Evolutionary conservation across 768 basidiomycete species (phyloP).

Genomic region (Xanthoconium purpureum): DNA sequence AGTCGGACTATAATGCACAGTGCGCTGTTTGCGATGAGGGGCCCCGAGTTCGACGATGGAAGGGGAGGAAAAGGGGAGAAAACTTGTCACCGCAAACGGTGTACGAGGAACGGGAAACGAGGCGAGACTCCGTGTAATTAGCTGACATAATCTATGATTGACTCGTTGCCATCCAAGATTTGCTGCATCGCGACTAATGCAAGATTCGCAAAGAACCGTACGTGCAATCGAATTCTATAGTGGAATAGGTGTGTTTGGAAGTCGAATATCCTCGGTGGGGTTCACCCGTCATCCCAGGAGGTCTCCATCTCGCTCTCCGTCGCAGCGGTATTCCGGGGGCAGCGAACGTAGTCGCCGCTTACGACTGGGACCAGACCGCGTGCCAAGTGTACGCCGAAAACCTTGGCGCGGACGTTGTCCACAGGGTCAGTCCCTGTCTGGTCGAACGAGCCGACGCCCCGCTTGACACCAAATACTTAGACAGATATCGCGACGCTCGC

Average conservation of each 20-base stretch:
- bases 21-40: not conserved
- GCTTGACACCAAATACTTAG: constrained; percentile 27
- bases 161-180: not conserved
- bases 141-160: constrained; percentile 22
- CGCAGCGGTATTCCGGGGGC: constrained; percentile 46
- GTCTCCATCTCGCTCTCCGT: constrained; percentile 64
- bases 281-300: constrained; percentile 44
- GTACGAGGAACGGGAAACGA: constrained; percentile 11
- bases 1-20: not conserved
- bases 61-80: not conserved
- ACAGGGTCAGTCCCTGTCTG: constrained; percentile 27
- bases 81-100: not conserved
- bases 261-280: not conserved
- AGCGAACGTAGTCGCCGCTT: constrained; percentile 51
- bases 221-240: constrained; percentile 66
- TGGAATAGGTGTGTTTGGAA: constrained; percentile 58
- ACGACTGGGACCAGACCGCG: constrained; percentile 79
- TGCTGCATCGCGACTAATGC: not conserved
- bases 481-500: constrained; percentile 61
- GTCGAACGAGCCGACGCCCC: not conserved
- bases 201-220: constrained; percentile 9
- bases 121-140: constrained; percentile 15
- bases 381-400: constrained; percentile 69
- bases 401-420: constrained; percentile 44
- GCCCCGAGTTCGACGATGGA: constrained; percentile 1